Evolutionary conservation across 2,329 filamentous ascomycete species (phyloP).

Genomic region (Helminthosporium solani): DNA sequence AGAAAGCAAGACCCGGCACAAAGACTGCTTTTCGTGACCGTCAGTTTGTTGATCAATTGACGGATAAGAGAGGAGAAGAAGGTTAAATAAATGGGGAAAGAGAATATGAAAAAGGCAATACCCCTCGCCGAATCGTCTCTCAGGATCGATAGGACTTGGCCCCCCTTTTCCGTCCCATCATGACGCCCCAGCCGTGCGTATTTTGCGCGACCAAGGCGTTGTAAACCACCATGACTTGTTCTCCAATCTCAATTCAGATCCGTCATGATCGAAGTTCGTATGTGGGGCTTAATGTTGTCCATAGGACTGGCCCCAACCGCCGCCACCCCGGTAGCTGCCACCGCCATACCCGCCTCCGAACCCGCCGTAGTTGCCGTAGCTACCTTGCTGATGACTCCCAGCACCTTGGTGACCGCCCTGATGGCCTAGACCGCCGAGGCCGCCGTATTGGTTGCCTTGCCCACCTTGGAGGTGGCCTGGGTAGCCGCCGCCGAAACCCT

Average conservation of each 20-base stretch:
- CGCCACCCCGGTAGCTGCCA: slow-evolving; percentile 46
- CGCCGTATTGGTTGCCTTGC: slow-evolving; percentile 54
- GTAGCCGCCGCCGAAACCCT: slow-evolving; percentile 59
- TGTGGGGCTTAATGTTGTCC: slow-evolving; percentile 35
- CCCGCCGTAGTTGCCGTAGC: slow-evolving; percentile 46
- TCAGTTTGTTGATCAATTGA: slow-evolving; percentile 28
- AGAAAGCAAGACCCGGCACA: slow-evolving; percentile 18
- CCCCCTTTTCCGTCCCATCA: slow-evolving; percentile 13
- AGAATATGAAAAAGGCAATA: slow-evolving; percentile 17
- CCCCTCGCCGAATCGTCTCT: slow-evolving; percentile 25
- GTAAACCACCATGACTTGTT: background rate
- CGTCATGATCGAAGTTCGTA: background rate
- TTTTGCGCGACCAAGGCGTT: slow-evolving; percentile 4
- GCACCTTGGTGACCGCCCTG: slow-evolving; percentile 45
- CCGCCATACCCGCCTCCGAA: slow-evolving; percentile 48
- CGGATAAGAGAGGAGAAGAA: slow-evolving; percentile 2
- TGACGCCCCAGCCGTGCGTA: slow-evolving; percentile 1
- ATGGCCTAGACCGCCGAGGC: slow-evolving; percentile 54
- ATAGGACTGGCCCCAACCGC: slow-evolving; percentile 54
- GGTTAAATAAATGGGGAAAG: slow-evolving; percentile 5
- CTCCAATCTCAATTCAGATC: slow-evolving; percentile 7
- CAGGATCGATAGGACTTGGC: slow-evolving; percentile 25
- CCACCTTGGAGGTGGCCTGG: slow-evolving; percentile 49
- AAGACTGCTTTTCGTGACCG: slow-evolving; percentile 6
- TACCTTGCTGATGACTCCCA: slow-evolving; percentile 47